Conservation (phyloP, 2,329 filamentous ascomycete genomes). For the Cryphonectria naterciae region DNA sequence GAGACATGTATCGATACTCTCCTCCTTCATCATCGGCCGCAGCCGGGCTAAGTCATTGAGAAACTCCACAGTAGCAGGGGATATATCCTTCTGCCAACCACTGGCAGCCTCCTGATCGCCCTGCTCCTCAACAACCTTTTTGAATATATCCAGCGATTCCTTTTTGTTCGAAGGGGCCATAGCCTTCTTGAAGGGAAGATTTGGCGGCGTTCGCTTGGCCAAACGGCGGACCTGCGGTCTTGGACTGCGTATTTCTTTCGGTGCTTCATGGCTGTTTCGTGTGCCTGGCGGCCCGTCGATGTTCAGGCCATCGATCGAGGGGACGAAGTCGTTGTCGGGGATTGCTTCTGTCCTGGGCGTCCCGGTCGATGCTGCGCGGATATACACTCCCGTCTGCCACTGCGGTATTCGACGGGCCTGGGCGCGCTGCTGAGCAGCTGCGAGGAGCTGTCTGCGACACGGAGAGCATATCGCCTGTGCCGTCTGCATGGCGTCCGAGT, state of each 20-base stretch:
- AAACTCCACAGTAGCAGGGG: conserved; percentile 31
- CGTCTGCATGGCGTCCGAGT: conserved; percentile 12
- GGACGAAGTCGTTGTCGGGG: conserved; percentile 12
- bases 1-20: conserved; percentile 33
- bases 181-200: neutral
- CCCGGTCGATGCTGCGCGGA: conserved; percentile 10
- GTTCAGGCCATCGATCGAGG: conserved; percentile 21
- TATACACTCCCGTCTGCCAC: conserved; percentile 16
- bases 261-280: too few relatives aligned
- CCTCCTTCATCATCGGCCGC: conserved; percentile 35
- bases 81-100: neutral
- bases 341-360: neutral
- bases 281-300: neutral
- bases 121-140: conserved; percentile 23
- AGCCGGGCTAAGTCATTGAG: conserved; percentile 37
- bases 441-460: conserved; percentile 23
- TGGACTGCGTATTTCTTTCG: neutral
- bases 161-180: neutral
- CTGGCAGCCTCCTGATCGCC: neutral
- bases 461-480: conserved; percentile 16
- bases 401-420: conserved; percentile 22
- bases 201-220: neutral
- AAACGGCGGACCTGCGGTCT: neutral
- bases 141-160: conserved; percentile 23
- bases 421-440: conserved; percentile 29